Evolutionary conservation across 208 protist species (phyloP).

Genomic region (Jaenimonas drosophilae): DNA sequence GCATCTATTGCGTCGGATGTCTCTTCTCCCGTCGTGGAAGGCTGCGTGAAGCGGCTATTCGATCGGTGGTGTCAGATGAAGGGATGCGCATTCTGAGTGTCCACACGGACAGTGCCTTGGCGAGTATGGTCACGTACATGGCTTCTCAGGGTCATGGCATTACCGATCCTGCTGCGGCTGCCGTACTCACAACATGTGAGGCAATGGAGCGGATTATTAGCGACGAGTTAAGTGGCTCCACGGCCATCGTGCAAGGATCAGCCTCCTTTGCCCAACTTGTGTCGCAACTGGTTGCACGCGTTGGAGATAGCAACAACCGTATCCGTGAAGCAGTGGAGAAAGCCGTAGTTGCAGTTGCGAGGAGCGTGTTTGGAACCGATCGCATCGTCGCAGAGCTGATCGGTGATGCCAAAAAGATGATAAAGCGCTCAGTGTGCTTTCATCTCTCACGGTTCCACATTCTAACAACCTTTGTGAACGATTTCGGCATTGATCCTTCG

Average conservation of each 20-base stretch:
- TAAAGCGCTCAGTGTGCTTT: conserved; percentile 43
- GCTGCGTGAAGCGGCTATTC: conserved; percentile 70
- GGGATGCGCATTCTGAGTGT: conserved; percentile 31
- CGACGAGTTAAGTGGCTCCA: conserved; percentile 16
- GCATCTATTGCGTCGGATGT: conserved; percentile 57
- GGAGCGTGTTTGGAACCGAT: conserved; percentile 37
- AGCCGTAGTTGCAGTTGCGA: conserved; percentile 33
- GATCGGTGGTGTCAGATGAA: conserved; percentile 27
- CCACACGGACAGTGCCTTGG: conserved; percentile 24
- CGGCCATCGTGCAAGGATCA: conserved; percentile 8
- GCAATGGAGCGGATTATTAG: conserved; percentile 44
- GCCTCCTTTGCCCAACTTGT: conserved; percentile 21
- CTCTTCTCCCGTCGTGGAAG: conserved; percentile 51
- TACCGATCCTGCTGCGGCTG: conserved; percentile 48
- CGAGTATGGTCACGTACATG: conserved; percentile 57
- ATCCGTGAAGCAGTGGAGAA: conserved; percentile 55
- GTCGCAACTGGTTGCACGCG: conserved; percentile 36
- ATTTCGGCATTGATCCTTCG: conserved; percentile 34
- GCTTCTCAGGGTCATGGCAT: conserved; percentile 50
- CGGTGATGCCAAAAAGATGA: conserved; percentile 42
- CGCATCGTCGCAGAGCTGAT: conserved; percentile 38
- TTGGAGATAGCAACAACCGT: conserved; percentile 66
- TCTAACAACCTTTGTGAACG: conserved; percentile 59
- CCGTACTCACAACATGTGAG: conserved; percentile 60
- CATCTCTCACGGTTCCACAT: conserved; percentile 61